A percentile compares a stretch with the other conserved stretches of the same genome.
These are phyloP conservation scores for Colletotrichum chlorophyti DNA, from an alignment of 2,329 filamentous ascomycete genomes.

Conservation along the genomic window DNA sequence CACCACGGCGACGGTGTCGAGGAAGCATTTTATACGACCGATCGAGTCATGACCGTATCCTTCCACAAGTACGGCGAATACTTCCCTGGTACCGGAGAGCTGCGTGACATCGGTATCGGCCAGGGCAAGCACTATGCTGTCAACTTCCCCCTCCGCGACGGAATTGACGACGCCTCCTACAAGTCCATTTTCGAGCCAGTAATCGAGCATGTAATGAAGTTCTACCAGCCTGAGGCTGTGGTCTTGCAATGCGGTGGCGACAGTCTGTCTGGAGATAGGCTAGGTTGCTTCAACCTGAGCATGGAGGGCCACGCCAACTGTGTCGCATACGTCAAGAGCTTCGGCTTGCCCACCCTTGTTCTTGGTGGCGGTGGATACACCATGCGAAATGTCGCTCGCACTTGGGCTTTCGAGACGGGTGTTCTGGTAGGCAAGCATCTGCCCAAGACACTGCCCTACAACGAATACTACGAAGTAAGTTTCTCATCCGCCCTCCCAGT, in stretches of 20 bases:
- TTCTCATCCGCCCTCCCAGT: conserved; percentile 30
- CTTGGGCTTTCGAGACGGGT: conserved; percentile 97
- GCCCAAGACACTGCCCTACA: conserved; percentile 85
- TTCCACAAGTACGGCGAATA: conserved; percentile 98
- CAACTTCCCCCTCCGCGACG: conserved; percentile 90
- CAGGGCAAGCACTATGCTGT: conserved; percentile 88
- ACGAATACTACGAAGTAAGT: conserved; percentile 86
- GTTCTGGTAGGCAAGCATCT: conserved; percentile 85
- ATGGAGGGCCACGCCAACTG: conserved; percentile 96
- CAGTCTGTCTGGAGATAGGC: conserved; percentile 88
- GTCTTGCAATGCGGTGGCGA: conserved; percentile 97
- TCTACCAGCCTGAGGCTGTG: conserved; percentile 88
- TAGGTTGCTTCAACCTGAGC: conserved; percentile 97
- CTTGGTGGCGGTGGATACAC: conserved; percentile 97
- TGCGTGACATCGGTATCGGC: conserved; percentile 86
- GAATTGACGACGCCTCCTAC: conserved; percentile 90
- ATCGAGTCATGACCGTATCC: conserved; percentile 90
- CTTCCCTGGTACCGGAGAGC: conserved; percentile 90
- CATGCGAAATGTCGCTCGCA: conserved; percentile 93
- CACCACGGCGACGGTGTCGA: conserved; percentile 94
- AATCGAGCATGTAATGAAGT: conserved; percentile 84
- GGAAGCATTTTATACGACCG: conserved; percentile 91
- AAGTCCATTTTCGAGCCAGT: conserved; percentile 91
- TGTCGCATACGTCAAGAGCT: conserved; percentile 88
- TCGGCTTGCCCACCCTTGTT: conserved; percentile 85